Evolutionary conservation across 495 filamentous ascomycete genomes (phyloP), one percentile per base, ranked within the genome.

Genomic region (Durotheca rogersii): DNA sequence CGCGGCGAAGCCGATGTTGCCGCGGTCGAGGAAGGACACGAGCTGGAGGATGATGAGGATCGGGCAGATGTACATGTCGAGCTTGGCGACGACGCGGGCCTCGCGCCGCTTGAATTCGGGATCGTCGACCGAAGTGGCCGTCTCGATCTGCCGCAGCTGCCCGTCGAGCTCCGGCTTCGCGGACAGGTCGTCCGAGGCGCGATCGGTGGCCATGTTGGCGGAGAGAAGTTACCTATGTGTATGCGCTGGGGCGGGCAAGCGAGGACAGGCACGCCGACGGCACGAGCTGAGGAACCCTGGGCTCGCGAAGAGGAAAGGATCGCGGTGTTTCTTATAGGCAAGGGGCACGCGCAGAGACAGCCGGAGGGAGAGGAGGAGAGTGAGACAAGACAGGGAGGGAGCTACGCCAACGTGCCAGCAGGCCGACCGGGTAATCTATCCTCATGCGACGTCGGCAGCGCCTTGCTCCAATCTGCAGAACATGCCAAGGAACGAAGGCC

Each of bases 11-110:
- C 67, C 71, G 15, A 74, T 72, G 38, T 72, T 72, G 0, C 71
- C 68, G 33, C 71, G 57, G 44, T 74, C 71, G 0, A 74, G 61
- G 53, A 72, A 72, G 29, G 54, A 62, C 25, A 74, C 70, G 0
- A 72, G 49, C 62, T 66, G 66, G 6, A 74, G 51, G 11, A 66
- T 17, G 50, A 74, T 64, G 53, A 74, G 55, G 14, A 72, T 68
- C 0, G 71, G 71, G 15, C 67, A 68, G 25, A 74, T 57, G 53
- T 66, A 74, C 9, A 59, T 51, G 50, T 74, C 71, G 37, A 74
- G 60, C 39, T 71, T 71, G n/a, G 66, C 51, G 7, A 70, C 66
- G 7, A 67, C 58, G 15, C 46, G 53, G 1, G 19, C 39, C 51
- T 66, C 63, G 12, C 54, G 54, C 4, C 46, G 50, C 35, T 59